These are phyloP conservation scores for Emergomyces orientalis DNA, from an alignment of 2,329 filamentous ascomycete genomes.

Conservation along the genomic window DNA sequence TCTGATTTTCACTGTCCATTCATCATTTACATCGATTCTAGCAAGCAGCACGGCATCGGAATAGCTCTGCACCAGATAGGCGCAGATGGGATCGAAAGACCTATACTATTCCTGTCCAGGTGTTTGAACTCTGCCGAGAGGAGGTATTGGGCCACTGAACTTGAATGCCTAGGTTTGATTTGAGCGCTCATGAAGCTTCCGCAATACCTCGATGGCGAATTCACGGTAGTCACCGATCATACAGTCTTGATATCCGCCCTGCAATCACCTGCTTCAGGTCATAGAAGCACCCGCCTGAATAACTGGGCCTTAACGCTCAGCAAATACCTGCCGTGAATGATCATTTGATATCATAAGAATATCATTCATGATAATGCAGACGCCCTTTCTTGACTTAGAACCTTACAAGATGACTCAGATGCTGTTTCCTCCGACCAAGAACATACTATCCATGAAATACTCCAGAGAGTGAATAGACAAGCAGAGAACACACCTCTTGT, in stretches of 20 bases:
- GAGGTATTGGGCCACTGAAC: background rate
- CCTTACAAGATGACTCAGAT: background rate
- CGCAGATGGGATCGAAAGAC: background rate
- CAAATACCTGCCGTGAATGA: background rate
- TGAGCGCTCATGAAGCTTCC: background rate
- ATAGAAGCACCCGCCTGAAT: background rate
- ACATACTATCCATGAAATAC: background rate
- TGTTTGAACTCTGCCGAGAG: background rate
- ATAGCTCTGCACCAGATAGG: background rate
- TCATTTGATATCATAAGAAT: background rate
- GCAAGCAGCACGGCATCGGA: background rate
- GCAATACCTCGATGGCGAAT: background rate
- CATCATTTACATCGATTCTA: background rate
- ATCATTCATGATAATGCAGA: background rate
- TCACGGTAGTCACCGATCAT: background rate
- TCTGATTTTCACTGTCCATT: background rate
- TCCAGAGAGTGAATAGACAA: too few relatives aligned
- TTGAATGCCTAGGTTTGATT: background rate
- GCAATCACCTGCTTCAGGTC: background rate
- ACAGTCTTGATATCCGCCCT: background rate
- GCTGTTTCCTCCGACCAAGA: too few relatives aligned
- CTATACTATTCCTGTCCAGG: background rate
- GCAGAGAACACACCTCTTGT: too few relatives aligned
- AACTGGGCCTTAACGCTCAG: background rate
- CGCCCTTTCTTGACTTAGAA: background rate